A percentile compares a stretch with the other conserved stretches of the same genome.
phyloP scores from a whole-genome alignment of 2,329 filamentous ascomycete species.

The Sordariomycetes sp. region DNA sequence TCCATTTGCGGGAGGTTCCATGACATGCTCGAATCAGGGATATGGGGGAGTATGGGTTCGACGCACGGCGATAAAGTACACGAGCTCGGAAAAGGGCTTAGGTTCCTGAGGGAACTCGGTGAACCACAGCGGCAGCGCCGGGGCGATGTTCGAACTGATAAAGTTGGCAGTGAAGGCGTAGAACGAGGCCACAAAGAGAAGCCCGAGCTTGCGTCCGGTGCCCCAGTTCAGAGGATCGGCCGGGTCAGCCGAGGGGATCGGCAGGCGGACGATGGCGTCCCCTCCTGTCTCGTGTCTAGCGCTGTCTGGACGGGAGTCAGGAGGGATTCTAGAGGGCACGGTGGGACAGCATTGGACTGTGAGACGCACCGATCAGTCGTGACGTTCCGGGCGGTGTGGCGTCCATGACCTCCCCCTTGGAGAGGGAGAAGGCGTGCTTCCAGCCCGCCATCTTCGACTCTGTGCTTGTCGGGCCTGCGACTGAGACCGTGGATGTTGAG shows the following conservation, averaged over 20 bases:
- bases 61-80: constrained; percentile 16
- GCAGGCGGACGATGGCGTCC: constrained; percentile 8
- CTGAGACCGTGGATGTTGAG: background rate
- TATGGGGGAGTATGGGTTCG: background rate
- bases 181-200: constrained; percentile 13
- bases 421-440: constrained; percentile 11
- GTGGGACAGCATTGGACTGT: background rate
- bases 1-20: too few species aligned
- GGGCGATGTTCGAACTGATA: constrained; percentile 16
- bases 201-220: constrained; percentile 16
- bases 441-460: constrained; percentile 4
- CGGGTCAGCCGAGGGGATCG: constrained; percentile 14
- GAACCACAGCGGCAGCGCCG: constrained; percentile 17
- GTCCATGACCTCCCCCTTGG: constrained; percentile 8
- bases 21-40: too few species aligned
- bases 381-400: constrained; percentile 10
- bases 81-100: constrained; percentile 12
- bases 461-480: background rate
- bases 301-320: background rate
- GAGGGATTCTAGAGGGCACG: background rate
- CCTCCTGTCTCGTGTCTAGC: background rate
- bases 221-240: constrained; percentile 21
- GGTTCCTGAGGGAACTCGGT: constrained; percentile 14
- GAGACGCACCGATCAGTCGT: constrained; percentile 9
- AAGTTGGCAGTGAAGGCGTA: constrained; percentile 22